A percentile compares a stretch with the other conserved stretches of the same genome.
These are phyloP conservation scores for Cordyceps sp. DNA, from an alignment of 2,329 filamentous ascomycete species.

Conservation along the genomic window DNA sequence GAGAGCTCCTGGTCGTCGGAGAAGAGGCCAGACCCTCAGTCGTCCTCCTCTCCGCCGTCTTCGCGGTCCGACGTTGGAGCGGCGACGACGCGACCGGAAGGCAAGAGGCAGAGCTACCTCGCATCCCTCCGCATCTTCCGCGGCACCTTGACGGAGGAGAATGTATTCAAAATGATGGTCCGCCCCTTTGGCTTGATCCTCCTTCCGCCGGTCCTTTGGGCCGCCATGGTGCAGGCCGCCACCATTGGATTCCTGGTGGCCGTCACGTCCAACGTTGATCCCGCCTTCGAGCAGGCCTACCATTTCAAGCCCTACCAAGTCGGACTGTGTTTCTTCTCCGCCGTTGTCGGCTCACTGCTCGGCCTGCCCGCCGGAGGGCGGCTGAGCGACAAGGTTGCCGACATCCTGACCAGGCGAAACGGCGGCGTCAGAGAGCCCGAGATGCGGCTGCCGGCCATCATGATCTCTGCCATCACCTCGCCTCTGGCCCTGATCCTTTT, in stretches of 20 bases:
- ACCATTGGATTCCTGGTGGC: conserved; percentile 39
- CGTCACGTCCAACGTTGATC: conserved; percentile 33
- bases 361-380: conserved; percentile 33
- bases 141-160: conserved; percentile 25
- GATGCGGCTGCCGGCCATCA: conserved; percentile 39
- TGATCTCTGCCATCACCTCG: conserved; percentile 31
- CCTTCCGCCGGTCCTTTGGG: conserved; percentile 37
- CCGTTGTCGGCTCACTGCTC: conserved; percentile 27
- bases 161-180: conserved; percentile 26
- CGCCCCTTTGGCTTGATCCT: conserved; percentile 32
- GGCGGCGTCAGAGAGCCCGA: conserved; percentile 40
- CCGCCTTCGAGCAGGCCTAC: conserved; percentile 24
- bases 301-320: conserved; percentile 26
- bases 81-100: conserved; percentile 1
- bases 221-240: conserved; percentile 33
- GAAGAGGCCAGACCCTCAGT: neutral
- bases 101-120: conserved; percentile 10
- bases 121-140: conserved; percentile 22
- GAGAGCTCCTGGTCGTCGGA: too few relatives aligned
- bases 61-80: conserved; percentile 6
- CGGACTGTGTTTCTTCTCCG: conserved; percentile 33
- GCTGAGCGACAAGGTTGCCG: conserved; percentile 28
- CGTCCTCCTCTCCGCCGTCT: conserved; percentile 2
- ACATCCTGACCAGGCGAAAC: conserved; percentile 32
- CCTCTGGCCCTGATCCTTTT: conserved; percentile 27